Evolutionary conservation across 495 filamentous ascomycete species (phyloP).

Genomic region (Hypoxylon trugodes): DNA sequence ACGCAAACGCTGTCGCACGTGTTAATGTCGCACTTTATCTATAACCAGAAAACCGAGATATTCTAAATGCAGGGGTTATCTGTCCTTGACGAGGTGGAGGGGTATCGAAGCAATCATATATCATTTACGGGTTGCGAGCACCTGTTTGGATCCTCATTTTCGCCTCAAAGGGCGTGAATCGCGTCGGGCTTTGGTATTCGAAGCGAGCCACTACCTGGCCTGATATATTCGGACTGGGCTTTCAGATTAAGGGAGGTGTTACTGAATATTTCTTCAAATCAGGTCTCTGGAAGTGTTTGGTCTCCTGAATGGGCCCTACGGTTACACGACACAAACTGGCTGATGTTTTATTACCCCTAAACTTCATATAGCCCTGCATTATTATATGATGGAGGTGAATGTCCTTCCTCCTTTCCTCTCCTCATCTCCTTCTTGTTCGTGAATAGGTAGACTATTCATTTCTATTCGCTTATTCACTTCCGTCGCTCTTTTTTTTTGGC

Average conservation of each 20-base stretch:
- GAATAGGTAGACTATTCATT: neutral
- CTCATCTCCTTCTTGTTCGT: no score
- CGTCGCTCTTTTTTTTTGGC: constrained; percentile 1
- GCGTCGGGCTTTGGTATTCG: neutral
- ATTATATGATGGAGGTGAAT: no score
- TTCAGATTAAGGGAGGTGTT: neutral
- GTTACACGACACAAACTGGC: constrained; percentile 6
- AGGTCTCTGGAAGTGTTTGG: neutral
- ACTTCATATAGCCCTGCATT: no score
- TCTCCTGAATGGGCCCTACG: neutral
- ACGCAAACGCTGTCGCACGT: constrained; percentile 17
- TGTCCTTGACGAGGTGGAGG: constrained; percentile 2
- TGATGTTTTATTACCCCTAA: neutral
- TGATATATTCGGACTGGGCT: no score
- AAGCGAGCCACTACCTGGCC: no score
- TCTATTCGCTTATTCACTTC: constrained; percentile 3
- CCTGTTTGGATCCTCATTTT: no score
- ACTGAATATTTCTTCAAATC: constrained; percentile 20
- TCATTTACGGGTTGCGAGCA: neutral
- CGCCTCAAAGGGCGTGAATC: no score
- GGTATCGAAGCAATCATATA: neutral
- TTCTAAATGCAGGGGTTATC: neutral
- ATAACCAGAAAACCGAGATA: neutral
- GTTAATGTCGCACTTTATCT: constrained; percentile 20
- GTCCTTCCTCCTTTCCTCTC: no score